Evolutionary conservation across 305 asterid species (phyloP), one percentile per base, ranked within the genome.

Genomic region (Fraxinus velutina): DNA sequence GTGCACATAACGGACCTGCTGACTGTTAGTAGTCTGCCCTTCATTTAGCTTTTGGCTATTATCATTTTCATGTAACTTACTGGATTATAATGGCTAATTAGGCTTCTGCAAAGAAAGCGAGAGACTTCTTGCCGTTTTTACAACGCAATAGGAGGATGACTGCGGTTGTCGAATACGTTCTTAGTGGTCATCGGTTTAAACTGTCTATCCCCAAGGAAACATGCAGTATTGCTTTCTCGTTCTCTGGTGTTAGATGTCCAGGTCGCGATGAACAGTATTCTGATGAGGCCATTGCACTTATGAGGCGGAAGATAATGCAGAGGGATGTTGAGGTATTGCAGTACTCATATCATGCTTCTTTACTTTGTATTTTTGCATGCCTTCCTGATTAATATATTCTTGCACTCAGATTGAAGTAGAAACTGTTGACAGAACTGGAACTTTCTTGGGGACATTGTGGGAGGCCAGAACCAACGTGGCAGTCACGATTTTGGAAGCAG

Each of bases 291-390:
- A 96, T 96, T 89, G 97, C 99, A 27, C 89, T 96, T 70, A 96
- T 96, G 99, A 90, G 99, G 89, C 87, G 97, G 83, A 96, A 91
- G 87, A 94, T 96, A 86, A 93, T 96, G 99, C 99, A 96, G 92
- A 96, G 98, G 92, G 99, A 96, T 87, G 97, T 94, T 0, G 99
- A 96, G 97, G 99, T 94, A 91, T 12, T 80, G 10, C 19, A 15
- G 30, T 81, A 78, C 47, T 78, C 64, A 76, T 60, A 9, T 22
- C 47, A n/a, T 71, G 13, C 15, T 84, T 80, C 36, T 79, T 71
- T n/a, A n/a, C 33, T 62, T 70, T 82, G 57, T 77, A 50, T 71
- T 78, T 60, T 34, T 76, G 64, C 37, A 6, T 80, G 39, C 75
- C 83, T 81, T 68, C 81, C 84, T 39, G 19, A 75, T 47, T 60